Conservation (phyloP, 305 asterid species). For the Fraxinus velutina region DNA sequence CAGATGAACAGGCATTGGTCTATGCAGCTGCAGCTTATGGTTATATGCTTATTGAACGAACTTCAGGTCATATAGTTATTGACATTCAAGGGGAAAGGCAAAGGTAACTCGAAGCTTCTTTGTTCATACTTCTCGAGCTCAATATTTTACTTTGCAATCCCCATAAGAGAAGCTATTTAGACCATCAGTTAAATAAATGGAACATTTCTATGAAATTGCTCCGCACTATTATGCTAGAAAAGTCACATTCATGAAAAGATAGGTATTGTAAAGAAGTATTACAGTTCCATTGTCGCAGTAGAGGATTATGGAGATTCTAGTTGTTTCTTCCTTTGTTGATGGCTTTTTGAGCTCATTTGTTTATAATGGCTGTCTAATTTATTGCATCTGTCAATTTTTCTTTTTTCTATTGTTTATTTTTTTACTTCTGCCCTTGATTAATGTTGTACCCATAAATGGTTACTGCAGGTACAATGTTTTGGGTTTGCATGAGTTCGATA, state of each 20-base stretch:
- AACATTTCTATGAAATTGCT: neutral
- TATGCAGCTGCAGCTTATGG: slow-evolving; percentile 96
- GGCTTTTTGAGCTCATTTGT: slow-evolving; percentile 3
- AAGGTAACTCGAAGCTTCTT: slow-evolving; percentile 46
- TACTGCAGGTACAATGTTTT: slow-evolving; percentile 77
- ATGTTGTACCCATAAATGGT: slow-evolving; percentile 25
- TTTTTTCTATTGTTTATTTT: neutral
- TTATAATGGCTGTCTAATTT: neutral
- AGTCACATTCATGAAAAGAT: neutral
- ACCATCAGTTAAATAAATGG: neutral
- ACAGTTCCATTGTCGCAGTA: neutral
- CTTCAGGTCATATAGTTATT: slow-evolving; percentile 85
- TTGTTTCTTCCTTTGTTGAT: neutral
- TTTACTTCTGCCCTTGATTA: neutral
- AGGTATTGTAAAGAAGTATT: neutral
- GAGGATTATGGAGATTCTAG: neutral
- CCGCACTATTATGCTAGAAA: neutral
- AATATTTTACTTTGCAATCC: neutral
- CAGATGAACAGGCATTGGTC: slow-evolving; percentile 97
- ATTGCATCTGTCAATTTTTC: neutral
- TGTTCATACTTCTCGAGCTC: slow-evolving; percentile 7
- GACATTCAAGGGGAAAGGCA: slow-evolving; percentile 86
- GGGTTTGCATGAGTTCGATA: slow-evolving; percentile 98
- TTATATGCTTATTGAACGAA: slow-evolving; percentile 88
- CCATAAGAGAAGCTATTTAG: neutral